Percentiles rank a stretch among this genome's conserved stretches.
Conservation (phyloP, 495 filamentous ascomycete genomes). For the Podospora pseudopauciseta region DNA sequence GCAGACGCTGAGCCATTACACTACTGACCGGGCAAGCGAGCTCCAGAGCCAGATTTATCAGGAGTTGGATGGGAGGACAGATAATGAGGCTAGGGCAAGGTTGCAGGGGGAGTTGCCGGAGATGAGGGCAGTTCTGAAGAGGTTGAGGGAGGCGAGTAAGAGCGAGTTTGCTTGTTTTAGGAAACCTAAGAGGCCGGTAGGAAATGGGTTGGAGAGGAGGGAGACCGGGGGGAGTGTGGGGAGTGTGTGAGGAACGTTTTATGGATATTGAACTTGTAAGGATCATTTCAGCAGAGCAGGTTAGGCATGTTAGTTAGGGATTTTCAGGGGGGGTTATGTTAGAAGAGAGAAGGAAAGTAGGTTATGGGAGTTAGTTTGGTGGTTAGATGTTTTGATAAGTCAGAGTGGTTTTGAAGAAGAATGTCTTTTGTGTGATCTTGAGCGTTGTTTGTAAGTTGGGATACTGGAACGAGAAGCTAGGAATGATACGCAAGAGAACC, state of each 20-base stretch:
- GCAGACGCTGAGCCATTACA: conserved; percentile 84
- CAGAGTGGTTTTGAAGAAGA: too few relatives aligned
- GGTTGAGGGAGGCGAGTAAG: conserved; percentile 73
- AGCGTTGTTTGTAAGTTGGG: too few relatives aligned
- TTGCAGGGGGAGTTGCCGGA: conserved; percentile 84
- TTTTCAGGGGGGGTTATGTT: background rate
- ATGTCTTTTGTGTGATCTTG: too few relatives aligned
- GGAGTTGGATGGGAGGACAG: conserved; percentile 79
- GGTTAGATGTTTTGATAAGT: background rate
- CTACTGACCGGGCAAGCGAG: conserved; percentile 73
- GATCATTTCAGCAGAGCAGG: background rate
- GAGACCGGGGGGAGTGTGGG: conserved; percentile 26
- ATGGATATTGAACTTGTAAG: background rate
- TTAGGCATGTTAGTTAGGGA: background rate
- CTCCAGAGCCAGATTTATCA: conserved; percentile 85
- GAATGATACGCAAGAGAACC: too few relatives aligned
- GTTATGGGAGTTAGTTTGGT: background rate
- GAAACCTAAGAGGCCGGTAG: conserved; percentile 40
- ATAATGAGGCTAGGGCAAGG: conserved; percentile 71
- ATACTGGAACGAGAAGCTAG: too few relatives aligned
- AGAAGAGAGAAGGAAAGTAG: background rate
- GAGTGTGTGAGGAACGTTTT: conserved; percentile 10
- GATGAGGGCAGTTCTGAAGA: conserved; percentile 81
- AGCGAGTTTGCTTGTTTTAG: conserved; percentile 82
- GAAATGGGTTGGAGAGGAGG: conserved; percentile 19